These are phyloP conservation scores for Lentinula raphanica DNA, from an alignment of 768 basidiomycete species.

Conservation along the genomic window DNA sequence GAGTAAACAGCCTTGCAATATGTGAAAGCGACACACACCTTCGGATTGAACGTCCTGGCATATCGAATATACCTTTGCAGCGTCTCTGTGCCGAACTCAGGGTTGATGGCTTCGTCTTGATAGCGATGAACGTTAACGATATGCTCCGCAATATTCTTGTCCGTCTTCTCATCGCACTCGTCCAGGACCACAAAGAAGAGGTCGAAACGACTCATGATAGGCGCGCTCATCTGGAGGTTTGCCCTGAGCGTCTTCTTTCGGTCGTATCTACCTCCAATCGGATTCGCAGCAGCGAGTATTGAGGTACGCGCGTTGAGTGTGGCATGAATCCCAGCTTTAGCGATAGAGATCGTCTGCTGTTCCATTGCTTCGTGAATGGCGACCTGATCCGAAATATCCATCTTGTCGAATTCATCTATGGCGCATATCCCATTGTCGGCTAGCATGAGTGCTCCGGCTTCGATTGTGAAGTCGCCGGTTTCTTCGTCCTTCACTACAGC, in stretches of 20 bases:
- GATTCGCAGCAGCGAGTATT: conserved; percentile 97
- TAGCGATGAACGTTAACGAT: conserved; percentile 98
- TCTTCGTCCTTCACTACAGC: conserved; percentile 99
- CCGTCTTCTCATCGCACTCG: conserved; percentile 90
- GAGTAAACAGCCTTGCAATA: conserved; percentile 4
- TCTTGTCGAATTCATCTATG: conserved; percentile 99
- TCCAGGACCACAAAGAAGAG: conserved; percentile 97
- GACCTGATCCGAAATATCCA: conserved; percentile 98
- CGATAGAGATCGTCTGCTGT: conserved; percentile 99
- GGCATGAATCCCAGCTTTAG: conserved; percentile 98
- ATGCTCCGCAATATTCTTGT: conserved; percentile 90
- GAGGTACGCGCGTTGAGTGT: conserved; percentile 97
- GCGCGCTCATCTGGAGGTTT: conserved; percentile 96
- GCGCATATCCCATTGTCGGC: conserved; percentile 99
- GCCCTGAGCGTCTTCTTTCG: conserved; percentile 86
- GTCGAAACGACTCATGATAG: conserved; percentile 99
- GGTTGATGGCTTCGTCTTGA: conserved; percentile 89
- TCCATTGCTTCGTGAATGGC: conserved; percentile 99
- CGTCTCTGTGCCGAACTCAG: conserved; percentile 96
- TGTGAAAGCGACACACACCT: conserved; percentile 43
- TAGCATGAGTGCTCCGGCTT: conserved; percentile 98
- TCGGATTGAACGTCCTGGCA: conserved; percentile 95
- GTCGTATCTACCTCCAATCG: conserved; percentile 95
- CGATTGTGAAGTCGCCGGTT: conserved; percentile 98
- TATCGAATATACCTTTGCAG: conserved; percentile 96